Percentiles rank a stretch among this genome's conserved stretches.
Evolutionary conservation across 2,329 filamentous ascomycete genomes (phyloP).

Genomic region (Monilinia vaccinii-corymbosi): DNA sequence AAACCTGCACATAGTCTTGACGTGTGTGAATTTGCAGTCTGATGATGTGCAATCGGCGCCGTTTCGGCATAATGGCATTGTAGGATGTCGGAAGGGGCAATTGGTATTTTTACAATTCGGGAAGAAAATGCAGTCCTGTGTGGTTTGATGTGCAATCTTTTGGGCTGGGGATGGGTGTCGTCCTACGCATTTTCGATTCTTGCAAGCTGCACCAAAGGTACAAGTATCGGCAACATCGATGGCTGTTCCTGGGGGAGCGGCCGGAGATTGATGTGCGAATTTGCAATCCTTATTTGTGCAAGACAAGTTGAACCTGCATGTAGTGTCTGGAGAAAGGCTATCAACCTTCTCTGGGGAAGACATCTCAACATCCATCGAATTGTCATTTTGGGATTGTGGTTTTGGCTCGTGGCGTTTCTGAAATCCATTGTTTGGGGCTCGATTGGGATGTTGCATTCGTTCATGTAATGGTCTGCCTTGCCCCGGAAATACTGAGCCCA

Average conservation of each 20-base stretch:
- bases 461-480: slow-evolving; percentile 62
- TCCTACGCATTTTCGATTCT: slow-evolving; percentile 87
- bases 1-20: slow-evolving; percentile 78
- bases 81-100: slow-evolving; percentile 84
- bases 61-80: slow-evolving; percentile 80
- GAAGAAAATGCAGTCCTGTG: slow-evolving; percentile 84
- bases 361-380: slow-evolving; percentile 54
- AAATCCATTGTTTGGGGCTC: slow-evolving; percentile 17
- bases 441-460: slow-evolving; percentile 44
- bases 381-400: slow-evolving; percentile 15
- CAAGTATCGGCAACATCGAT: slow-evolving; percentile 77
- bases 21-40: slow-evolving; percentile 85
- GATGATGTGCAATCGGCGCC: slow-evolving; percentile 76
- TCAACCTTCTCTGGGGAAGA: slow-evolving; percentile 40
- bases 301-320: slow-evolving; percentile 83
- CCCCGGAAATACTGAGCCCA: slow-evolving; percentile 35
- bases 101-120: slow-evolving; percentile 82
- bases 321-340: slow-evolving; percentile 51
- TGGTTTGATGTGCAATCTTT: slow-evolving; percentile 66
- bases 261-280: slow-evolving; percentile 90
- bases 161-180: slow-evolving; percentile 88
- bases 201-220: slow-evolving; percentile 82
- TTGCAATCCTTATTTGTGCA: slow-evolving; percentile 87
- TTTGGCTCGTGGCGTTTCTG: slow-evolving; percentile 20
- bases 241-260: slow-evolving; percentile 65